Evolutionary conservation across 352 stramenopile species (phyloP), one percentile per base, ranked within the genome.

Genomic region (Pythium folliculosum): DNA sequence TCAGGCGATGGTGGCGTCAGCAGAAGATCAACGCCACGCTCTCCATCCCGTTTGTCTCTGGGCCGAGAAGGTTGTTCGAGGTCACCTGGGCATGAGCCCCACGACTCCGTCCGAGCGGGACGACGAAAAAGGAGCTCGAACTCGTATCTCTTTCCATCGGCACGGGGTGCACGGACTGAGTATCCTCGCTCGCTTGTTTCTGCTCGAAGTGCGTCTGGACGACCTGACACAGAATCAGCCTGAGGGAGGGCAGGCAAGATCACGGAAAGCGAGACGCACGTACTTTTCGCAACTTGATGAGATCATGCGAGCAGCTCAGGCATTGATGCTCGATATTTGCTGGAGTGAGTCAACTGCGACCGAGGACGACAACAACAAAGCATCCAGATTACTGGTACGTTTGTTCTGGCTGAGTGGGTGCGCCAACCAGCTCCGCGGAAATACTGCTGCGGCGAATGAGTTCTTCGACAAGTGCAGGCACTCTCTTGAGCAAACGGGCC

Each of bases 201-300:
- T 90, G 16, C 68, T 92, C 22, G 84, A 92, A 70, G 63, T 90
- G 5, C 82, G 73, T 19, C 76, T 90, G 17, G 82, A 90, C 64
- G 55, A 66, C 37, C 50, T 89, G 27, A 51, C 83, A 0, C 65
- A 77, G 10, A 69, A 86, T 12, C 57, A 58, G 4, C 50, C 9
- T 23, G 47, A 65, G 27, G 23, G 53, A 70, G 47, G 49, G 5
- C 56, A 60, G 23, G 1, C 38, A 14, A 52, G 43, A 61, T 52
- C 63, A 16, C 53, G 63, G 19, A 59, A 48, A 48, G 25, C 21
- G 6, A 45, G 19, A 38, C 54, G 63, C 14, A 59, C 54, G 1
- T 51, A 38, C 9, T 8, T 48, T 1, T n/a, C 17, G 4, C 63
- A 59, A 32, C 63, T 69, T 5, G 63, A 63, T 50, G 69, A 14